Evolutionary conservation across 495 filamentous ascomycete species (phyloP), one percentile per base, ranked within the genome.

Genomic region (Penicillium coffeae): DNA sequence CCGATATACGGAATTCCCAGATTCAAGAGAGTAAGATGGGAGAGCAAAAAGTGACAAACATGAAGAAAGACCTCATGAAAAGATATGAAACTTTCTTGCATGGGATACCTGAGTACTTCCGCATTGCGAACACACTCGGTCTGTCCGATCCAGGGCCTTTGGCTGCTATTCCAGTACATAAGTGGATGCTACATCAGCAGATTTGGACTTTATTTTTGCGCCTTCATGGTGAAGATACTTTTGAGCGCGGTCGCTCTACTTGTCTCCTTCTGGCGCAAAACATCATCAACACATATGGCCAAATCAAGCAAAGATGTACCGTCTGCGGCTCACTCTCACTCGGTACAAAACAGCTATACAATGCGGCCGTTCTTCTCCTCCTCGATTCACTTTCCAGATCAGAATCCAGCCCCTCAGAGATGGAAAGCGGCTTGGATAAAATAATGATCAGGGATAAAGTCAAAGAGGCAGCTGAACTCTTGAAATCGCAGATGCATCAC

Each of bases 151-250:
- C 21, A 16, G 61, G 56, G 30, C 56, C 52, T 25, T 20, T 56
- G 50, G 59, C 51, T 14, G 64, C 61, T 3, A 57, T 63, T 21
- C 59, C 62, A 36, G 54, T 63, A 9, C 59, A 65, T 3, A 54
- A 56, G 53, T 67, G 48, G 51, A 59, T 67, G 59, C 38, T 67
- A 25, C 61, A 66, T 50, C 64, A 67, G 41, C 62, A 67, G 50
- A 51, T 67, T 1, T 67, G 64, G 64, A 50, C 51, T 39, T 15
- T 67, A 19, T 50, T 67, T 37, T 51, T 67, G 6, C 52, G 62
- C 35, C 51, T 68, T 7, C 50, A 65, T 45, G 59, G 57, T 20
- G 42, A 33, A 6, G 58, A 30, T 47, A 46, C 58, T 10, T 46
- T 55, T 39, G 36, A 32, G n/a, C 45, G 42, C 8, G 52, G 52